These are phyloP conservation scores for Epichloe scottii DNA, from an alignment of 2,329 filamentous ascomycete genomes.

Conservation along the genomic window DNA sequence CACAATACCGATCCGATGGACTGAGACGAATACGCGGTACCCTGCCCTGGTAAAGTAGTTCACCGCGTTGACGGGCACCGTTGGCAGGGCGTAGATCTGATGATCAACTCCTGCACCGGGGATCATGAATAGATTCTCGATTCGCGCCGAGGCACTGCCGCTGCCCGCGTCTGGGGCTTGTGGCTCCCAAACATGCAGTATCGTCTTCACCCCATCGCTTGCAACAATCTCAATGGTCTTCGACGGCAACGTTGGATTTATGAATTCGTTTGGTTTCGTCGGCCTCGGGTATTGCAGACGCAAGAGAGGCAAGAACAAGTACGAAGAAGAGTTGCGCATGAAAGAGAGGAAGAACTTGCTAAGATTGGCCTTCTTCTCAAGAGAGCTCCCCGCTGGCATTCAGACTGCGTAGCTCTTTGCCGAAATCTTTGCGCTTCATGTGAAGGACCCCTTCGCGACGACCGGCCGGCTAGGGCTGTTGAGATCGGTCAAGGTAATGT, in stretches of 20 bases:
- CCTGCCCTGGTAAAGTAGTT: slow-evolving; percentile 50
- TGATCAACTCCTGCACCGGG: slow-evolving; percentile 52
- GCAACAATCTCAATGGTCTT: slow-evolving; percentile 34
- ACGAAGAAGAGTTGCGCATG: slow-evolving; percentile 36
- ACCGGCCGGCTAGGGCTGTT: neutral
- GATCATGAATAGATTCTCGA: slow-evolving; percentile 44
- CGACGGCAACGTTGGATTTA: slow-evolving; percentile 36
- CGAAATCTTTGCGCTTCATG: neutral
- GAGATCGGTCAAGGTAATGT: slow-evolving; percentile 42
- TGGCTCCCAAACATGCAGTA: slow-evolving; percentile 46
- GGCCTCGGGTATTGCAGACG: slow-evolving; percentile 41
- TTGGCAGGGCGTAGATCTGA: slow-evolving; percentile 49
- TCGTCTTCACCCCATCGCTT: slow-evolving; percentile 37
- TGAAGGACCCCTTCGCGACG: neutral
- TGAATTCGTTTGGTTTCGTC: slow-evolving; percentile 32
- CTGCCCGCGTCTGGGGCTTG: slow-evolving; percentile 21
- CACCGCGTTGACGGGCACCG: slow-evolving; percentile 49
- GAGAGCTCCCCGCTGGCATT: neutral
- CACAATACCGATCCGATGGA: slow-evolving; percentile 44
- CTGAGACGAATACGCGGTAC: slow-evolving; percentile 45
- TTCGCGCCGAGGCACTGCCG: slow-evolving; percentile 9
- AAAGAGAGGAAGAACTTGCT: slow-evolving; percentile 44
- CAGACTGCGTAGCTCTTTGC: neutral
- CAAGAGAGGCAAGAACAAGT: slow-evolving; percentile 42
- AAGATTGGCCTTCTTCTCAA: slow-evolving; percentile 31